Percentiles rank a stretch among this genome's conserved stretches.
These are phyloP conservation scores for Fusarium sp. DNA, from an alignment of 2,329 filamentous ascomycete genomes.

Conservation along the genomic window DNA sequence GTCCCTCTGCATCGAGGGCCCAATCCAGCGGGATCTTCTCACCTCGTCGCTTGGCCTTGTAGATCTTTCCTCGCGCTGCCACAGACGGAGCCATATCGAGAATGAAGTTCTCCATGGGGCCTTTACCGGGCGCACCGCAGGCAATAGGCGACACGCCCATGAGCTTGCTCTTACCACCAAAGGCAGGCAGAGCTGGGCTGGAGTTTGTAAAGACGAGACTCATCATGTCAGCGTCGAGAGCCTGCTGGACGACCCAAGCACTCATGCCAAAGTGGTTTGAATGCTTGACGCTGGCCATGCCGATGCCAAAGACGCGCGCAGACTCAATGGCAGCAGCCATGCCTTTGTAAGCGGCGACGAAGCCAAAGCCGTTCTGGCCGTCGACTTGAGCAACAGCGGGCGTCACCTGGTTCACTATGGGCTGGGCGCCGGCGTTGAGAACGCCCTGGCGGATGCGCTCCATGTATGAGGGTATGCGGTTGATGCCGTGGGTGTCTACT, in stretches of 20 bases:
- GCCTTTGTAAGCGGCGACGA: constrained; percentile 72
- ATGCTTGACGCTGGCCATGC: constrained; percentile 79
- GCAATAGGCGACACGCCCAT: constrained; percentile 80
- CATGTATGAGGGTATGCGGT: constrained; percentile 82
- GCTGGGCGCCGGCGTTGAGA: constrained; percentile 69
- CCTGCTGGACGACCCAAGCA: constrained; percentile 83
- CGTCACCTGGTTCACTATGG: constrained; percentile 70
- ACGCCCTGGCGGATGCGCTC: constrained; percentile 76
- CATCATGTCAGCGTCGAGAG: constrained; percentile 77
- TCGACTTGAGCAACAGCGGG: constrained; percentile 76
- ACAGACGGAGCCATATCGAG: constrained; percentile 80
- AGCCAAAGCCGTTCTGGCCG: constrained; percentile 79
- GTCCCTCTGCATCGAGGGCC: constrained; percentile 78
- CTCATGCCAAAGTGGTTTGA: constrained; percentile 88
- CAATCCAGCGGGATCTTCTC: constrained; percentile 78
- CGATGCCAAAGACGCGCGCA: constrained; percentile 74
- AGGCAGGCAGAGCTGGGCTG: constrained; percentile 76
- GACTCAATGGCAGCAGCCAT: constrained; percentile 76
- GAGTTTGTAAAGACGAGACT: constrained; percentile 77
- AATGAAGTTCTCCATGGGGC: constrained; percentile 68
- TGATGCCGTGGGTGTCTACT: constrained; percentile 81
- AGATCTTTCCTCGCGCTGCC: constrained; percentile 77
- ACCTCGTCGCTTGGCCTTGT: constrained; percentile 73
- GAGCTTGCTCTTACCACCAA: constrained; percentile 74
- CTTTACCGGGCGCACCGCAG: constrained; percentile 75